Evolutionary conservation across 495 filamentous ascomycete species (phyloP), one percentile per base, ranked within the genome.

Genomic region (Cercophora scortea): DNA sequence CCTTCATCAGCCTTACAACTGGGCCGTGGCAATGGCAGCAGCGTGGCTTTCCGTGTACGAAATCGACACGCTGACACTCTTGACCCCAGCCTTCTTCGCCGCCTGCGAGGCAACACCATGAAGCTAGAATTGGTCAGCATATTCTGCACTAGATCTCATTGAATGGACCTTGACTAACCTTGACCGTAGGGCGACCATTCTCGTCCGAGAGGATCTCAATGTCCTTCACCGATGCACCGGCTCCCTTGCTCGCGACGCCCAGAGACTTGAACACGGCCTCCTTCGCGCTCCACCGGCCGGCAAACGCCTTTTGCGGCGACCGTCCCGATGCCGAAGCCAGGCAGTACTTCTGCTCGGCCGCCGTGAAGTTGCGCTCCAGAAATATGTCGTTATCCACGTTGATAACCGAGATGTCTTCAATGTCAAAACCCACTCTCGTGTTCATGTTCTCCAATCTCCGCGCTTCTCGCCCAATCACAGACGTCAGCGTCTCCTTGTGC

Each of bases 261-360:
- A 99, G 72, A 11, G 87, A 86, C 78, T 99, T 99, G 75, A 99
- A 99, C 5, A 99, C 90, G 5, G 92, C 93, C 74, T 99, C 93
- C 71, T 99, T 99, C 4, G 93, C 93, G 57, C 83, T 89, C 93
- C 93, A 99, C 51, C 89, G 81, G 13, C 93, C 93, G 0, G 93
- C 87, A 70, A 95, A 96, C 40, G 86, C 88, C 45, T 89, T 83
- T 60, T 89, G 88, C 1, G 90, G 83, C 57, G 75, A 79, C 45
- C 65, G 54, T 1, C 65, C 65, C 13, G 41, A 87, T 1, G 61
- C 69, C 32, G 89, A 88, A 64, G 86, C 83, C 47, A 73, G 78
- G 75, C 94, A 97, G 71, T 96, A 95, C 47, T 79, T 78, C 59
- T 88, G 82, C 72, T 99, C 93, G 18, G 68, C 71, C 15, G 74